Percentiles rank a stretch among this genome's conserved stretches.
phyloP scores from a whole-genome alignment of 2,329 filamentous ascomycete genomes.

The Sarocladiaceae sp. region DNA sequence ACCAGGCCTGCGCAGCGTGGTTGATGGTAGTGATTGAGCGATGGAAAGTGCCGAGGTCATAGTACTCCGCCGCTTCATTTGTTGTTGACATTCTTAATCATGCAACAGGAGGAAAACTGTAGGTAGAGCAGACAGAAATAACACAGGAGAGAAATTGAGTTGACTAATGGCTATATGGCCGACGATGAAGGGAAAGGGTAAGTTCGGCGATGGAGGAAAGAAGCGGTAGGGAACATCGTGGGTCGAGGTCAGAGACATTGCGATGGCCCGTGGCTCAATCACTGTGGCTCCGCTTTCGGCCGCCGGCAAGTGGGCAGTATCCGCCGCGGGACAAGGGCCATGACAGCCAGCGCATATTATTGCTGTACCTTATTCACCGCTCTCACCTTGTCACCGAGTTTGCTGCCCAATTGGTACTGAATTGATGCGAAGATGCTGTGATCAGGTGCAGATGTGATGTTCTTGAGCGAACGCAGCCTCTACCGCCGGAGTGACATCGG shows the following conservation, averaged over 20 bases:
- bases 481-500: conserved; percentile 1
- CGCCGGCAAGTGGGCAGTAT: background rate
- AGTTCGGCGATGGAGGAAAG: too few relatives aligned
- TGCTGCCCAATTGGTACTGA: background rate
- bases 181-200: too few relatives aligned
- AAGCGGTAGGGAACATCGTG: too few relatives aligned
- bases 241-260: background rate
- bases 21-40: conserved; percentile 51
- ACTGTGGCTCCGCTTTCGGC: conserved; percentile 7
- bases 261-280: background rate
- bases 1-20: conserved; percentile 58
- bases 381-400: background rate
- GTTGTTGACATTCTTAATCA: background rate
- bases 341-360: background rate
- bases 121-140: too few relatives aligned
- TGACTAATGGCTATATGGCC: too few relatives aligned
- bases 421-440: background rate
- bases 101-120: background rate
- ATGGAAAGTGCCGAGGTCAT: conserved; percentile 58
- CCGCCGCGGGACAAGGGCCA: background rate
- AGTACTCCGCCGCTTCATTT: conserved; percentile 29
- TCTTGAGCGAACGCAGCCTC: too few relatives aligned
- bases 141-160: too few relatives aligned
- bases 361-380: conserved; percentile 5
- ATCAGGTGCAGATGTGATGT: too few relatives aligned